Base-by-base conservation (phyloP, 164 flowering plant species). In the Magnolia sinica region DNA sequence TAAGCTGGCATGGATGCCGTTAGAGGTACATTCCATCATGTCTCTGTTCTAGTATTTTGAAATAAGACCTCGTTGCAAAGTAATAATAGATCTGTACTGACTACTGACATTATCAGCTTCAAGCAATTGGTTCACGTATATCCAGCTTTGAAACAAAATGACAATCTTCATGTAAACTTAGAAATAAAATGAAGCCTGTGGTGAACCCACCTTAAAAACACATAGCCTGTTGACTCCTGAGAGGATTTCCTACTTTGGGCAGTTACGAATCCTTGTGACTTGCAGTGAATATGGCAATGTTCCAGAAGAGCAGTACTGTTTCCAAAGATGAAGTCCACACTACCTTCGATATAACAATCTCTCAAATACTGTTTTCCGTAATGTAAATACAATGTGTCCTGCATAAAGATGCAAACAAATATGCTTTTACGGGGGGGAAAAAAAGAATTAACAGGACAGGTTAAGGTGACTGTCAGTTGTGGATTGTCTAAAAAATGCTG, bases 211-310 rank as follows among this genome's bases (percentile, higher is more conserved):
- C 99, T 92, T 71, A 96, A 81, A 80, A 96, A 96, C n/a, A 96
- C 97, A 83, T 96, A 96, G 68, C 98, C 99, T 59, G 99, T 94
- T 19, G 91, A 70, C 79, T 94, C 99, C 81, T 94, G 95, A 70
- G 98, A 91, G 74, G 99, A 89, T 85, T 96, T 96, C 81, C 99
- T 85, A 85, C 98, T 89, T 67, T 96, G 99, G 50, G 99, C 98
- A 63, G 99, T 96, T 78, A 96, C 84, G 74, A 76, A 96, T 67
- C 97, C 99, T 5, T 81, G 83, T 37, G 98, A 82, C 82, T 96
- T 96, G 91, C 99, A 96, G 84, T 96, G 95, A 77, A 94, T 88
- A 84, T 96, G 99, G 76, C 98, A 96, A 83, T 92, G 95, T 85
- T 96, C 99, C 84, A 96, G 82, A 51, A 96, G 87, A 76, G 97